Conservation (phyloP, 139 green algal genomes). For the Chlorokybus atmophyticus region DNA sequence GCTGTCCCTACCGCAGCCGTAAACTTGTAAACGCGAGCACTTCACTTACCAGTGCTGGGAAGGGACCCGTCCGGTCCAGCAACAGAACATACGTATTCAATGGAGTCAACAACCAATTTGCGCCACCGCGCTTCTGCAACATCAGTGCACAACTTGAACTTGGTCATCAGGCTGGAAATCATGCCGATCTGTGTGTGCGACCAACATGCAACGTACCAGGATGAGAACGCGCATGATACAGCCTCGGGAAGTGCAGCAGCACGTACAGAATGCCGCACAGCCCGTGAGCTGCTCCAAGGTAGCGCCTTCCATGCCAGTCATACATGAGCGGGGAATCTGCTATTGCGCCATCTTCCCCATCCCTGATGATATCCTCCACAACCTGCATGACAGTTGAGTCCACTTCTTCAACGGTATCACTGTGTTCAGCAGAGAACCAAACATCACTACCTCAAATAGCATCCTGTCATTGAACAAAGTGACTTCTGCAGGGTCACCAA, state of each 20-base stretch:
- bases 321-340: conserved; percentile 38
- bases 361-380: conserved; percentile 15
- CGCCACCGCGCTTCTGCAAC: conserved; percentile 9
- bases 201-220: conserved; percentile 5
- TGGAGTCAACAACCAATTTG: conserved; percentile 15
- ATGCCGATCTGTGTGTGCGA: background rate
- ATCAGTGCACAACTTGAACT: conserved; percentile 6
- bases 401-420: too few relatives aligned
- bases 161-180: background rate
- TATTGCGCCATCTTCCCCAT: conserved; percentile 16
- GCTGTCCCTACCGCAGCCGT: too few relatives aligned
- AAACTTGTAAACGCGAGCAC: too few relatives aligned
- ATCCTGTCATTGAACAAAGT: too few relatives aligned
- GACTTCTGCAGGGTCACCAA: too few relatives aligned
- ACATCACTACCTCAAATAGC: too few relatives aligned
- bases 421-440: too few relatives aligned
- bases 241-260: conserved; percentile 31
- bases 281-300: conserved; percentile 46
- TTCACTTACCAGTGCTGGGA: too few relatives aligned
- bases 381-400: conserved; percentile 3
- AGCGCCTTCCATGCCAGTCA: conserved; percentile 42
- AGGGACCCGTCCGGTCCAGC: too few relatives aligned
- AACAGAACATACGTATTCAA: too few relatives aligned
- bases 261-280: conserved; percentile 40
- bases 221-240: background rate